Evolutionary conservation across 108 stramenopile genomes (phyloP).

Genomic region (Skeletonema menzelii): DNA sequence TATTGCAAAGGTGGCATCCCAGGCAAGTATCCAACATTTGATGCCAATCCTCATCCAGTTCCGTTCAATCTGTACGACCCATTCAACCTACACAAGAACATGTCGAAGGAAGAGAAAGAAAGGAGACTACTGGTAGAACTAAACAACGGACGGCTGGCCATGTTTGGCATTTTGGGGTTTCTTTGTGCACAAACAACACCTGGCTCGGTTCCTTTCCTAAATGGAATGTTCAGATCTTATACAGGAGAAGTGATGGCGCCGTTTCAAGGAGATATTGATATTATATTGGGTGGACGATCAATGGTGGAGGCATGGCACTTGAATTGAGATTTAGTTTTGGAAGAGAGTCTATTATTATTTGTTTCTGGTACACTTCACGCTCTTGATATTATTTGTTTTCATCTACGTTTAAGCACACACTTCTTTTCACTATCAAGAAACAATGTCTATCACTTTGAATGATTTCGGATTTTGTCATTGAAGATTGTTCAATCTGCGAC

Average conservation of each 20-base stretch:
- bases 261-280: conserved; percentile 21
- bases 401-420: not conserved
- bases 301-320: not conserved
- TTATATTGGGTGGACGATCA: not conserved
- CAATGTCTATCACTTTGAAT: not conserved
- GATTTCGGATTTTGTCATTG: too few relatives aligned
- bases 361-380: not conserved
- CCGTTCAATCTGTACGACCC: conserved; percentile 77
- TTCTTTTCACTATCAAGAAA: not conserved
- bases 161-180: conserved; percentile 77
- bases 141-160: conserved; percentile 75
- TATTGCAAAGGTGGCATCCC: conserved; percentile 60
- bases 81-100: conserved; percentile 57
- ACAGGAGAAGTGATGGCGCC: conserved; percentile 70
- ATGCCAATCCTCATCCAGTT: conserved; percentile 63
- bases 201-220: conserved; percentile 68
- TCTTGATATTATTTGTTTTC: not conserved
- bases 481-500: too few relatives aligned
- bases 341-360: not conserved
- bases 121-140: conserved; percentile 53
- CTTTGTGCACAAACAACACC: conserved; percentile 57
- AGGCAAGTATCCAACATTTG: conserved; percentile 51
- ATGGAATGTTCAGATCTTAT: conserved; percentile 60
- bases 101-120: conserved; percentile 56
- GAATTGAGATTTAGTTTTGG: not conserved